Evolutionary conservation across 2,329 filamentous ascomycete species (phyloP).

Genomic region (Aotearoamyces nothofagi): DNA sequence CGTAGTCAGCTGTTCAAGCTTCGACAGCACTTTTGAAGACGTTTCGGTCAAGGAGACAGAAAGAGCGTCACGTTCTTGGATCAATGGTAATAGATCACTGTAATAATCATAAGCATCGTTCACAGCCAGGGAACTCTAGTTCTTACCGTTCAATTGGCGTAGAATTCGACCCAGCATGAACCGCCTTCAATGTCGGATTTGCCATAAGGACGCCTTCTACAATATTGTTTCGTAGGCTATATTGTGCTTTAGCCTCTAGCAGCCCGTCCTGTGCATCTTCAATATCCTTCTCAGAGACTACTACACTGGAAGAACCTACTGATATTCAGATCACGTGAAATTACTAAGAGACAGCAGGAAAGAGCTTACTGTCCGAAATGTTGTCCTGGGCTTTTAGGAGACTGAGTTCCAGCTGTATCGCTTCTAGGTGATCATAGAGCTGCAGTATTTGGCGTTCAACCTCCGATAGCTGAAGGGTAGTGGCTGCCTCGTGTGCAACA

Average conservation of each 20-base stretch:
- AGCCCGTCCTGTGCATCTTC: slow-evolving; percentile 44
- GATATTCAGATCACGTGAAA: slow-evolving; percentile 3
- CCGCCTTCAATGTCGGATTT: slow-evolving; percentile 63
- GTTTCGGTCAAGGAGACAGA: slow-evolving; percentile 48
- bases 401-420: slow-evolving; percentile 57
- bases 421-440: slow-evolving; percentile 56
- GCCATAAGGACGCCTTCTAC: slow-evolving; percentile 53
- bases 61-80: slow-evolving; percentile 52
- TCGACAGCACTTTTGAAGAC: slow-evolving; percentile 33
- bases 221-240: slow-evolving; percentile 54
- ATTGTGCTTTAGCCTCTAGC: slow-evolving; percentile 54
- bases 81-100: slow-evolving; percentile 39
- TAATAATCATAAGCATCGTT: slow-evolving; percentile 6
- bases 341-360: not conserved
- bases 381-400: slow-evolving; percentile 34
- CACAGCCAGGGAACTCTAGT: slow-evolving; percentile 2
- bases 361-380: slow-evolving; percentile 12
- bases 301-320: slow-evolving; percentile 1
- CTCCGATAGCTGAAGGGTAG: slow-evolving; percentile 41
- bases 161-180: slow-evolving; percentile 51
- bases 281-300: slow-evolving; percentile 33
- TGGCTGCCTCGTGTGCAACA: not conserved
- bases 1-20: slow-evolving; percentile 35
- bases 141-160: slow-evolving; percentile 53
- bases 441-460: slow-evolving; percentile 51